Evolutionary conservation across 2,329 filamentous ascomycete species (phyloP), one percentile per base, ranked within the genome.

Genomic region (Pseudogymnoascus sp.): DNA sequence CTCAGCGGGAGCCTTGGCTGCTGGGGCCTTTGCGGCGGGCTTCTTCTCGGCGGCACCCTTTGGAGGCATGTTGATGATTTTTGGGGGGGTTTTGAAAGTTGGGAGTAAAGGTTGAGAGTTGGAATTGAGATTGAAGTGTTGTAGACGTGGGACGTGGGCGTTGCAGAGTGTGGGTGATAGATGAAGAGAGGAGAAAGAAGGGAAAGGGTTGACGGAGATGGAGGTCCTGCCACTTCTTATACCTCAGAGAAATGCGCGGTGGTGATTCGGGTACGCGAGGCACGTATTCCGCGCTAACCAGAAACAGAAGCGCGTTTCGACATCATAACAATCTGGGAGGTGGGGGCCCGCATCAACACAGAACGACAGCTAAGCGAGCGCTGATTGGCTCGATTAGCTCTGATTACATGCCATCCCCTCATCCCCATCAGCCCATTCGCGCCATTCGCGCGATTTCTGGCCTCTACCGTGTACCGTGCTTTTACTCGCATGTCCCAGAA

Each of bases 21-120:
- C 88, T 70, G 88, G 87, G 73, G 93, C 93, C 91, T 97, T 97
- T 82, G 91, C 86, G 83, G 90, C 93, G 81, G 93, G 93, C 87
- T 96, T 97, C 91, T 97, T 97, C 83, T 96, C 90, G 77, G 93
- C 93, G 76, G 71, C 72, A 64, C 90, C 88, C 85, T 97, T 97
- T 77, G 95, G 93, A 83, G 95, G 86, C 95, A 97, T 97, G 89
- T 88, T 88, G 77, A 74, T 68, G 62, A 19, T 17, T 60, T 60
- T 60, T 60, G 35, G 59, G 65, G 71, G 74, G 69, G 69, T 67
- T 68, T 69, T 65, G 66, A 64, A 65, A 53, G 64, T 67, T 65
- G 64, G 67, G 63, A 44, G 29, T 65, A 29, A 62, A 61, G 66
- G 67, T 62, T 60, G 67, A 68, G 65, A 65, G 62, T 65, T 65